Percentiles rank a stretch among this genome's conserved stretches.
Evolutionary conservation across 2,329 filamentous ascomycete genomes (phyloP).

Genomic region (Fusarium chlamydosporum): DNA sequence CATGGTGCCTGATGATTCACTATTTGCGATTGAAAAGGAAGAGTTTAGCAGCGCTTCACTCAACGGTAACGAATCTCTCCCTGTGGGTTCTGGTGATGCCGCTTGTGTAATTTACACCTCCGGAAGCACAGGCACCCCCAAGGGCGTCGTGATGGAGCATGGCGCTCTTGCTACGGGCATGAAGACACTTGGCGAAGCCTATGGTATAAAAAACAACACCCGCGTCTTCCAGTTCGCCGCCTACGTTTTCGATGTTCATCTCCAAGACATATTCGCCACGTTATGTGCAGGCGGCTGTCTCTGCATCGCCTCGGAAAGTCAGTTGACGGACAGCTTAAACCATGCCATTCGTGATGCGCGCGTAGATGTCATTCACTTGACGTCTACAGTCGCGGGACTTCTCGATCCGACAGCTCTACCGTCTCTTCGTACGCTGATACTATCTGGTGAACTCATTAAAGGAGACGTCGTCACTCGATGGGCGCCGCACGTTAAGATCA

Average conservation of each 20-base stretch:
- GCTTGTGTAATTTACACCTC: constrained; percentile 17
- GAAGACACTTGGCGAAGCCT: constrained; percentile 6
- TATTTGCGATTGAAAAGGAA: constrained; percentile 14
- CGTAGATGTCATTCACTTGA: constrained; percentile 14
- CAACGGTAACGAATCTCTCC: constrained; percentile 10
- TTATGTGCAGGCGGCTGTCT: constrained; percentile 16
- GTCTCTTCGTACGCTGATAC: constrained; percentile 12
- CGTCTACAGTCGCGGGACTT: constrained; percentile 17
- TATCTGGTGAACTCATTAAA: constrained; percentile 18
- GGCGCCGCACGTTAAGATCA: constrained; percentile 14
- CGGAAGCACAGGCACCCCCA: constrained; percentile 7
- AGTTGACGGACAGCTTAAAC: constrained; percentile 15
- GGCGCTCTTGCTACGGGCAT: constrained; percentile 9
- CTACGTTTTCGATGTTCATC: constrained; percentile 13
- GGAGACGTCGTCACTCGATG: constrained; percentile 12
- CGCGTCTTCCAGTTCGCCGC: constrained; percentile 16
- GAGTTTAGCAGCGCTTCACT: constrained; percentile 11
- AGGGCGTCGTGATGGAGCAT: constrained; percentile 15
- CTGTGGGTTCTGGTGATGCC: constrained; percentile 5
- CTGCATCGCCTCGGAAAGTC: constrained; percentile 15
- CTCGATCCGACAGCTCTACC: constrained; percentile 10
- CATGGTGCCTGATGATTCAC: constrained; percentile 19
- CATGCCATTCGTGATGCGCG: constrained; percentile 14
- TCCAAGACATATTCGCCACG: constrained; percentile 16
- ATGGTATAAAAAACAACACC: constrained; percentile 2